A percentile compares a stretch with the other conserved stretches of the same genome.
These are phyloP conservation scores for Botrytis tulipae DNA, from an alignment of 2,329 filamentous ascomycete genomes.

Conservation along the genomic window DNA sequence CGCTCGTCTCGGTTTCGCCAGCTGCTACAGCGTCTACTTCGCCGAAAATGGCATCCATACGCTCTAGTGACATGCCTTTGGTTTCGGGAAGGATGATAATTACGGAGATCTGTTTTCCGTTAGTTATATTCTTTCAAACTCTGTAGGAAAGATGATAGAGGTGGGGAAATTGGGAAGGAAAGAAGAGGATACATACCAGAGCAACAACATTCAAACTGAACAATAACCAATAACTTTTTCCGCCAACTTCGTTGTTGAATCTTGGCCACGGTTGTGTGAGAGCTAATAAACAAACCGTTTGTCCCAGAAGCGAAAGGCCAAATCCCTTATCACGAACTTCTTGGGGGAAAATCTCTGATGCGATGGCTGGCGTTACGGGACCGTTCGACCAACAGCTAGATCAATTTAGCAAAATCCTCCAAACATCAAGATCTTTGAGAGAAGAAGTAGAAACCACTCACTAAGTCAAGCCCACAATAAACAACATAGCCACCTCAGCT, in stretches of 20 bases:
- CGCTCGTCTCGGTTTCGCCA: slow-evolving; percentile 36
- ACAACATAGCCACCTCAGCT: slow-evolving; percentile 44
- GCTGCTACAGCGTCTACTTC: slow-evolving; percentile 32
- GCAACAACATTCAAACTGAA: slow-evolving; percentile 42
- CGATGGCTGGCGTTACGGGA: slow-evolving; percentile 41
- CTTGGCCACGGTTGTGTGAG: slow-evolving; percentile 44
- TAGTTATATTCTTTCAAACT: neutral
- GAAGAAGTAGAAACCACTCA: slow-evolving; percentile 31
- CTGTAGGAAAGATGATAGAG: neutral
- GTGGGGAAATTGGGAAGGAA: neutral
- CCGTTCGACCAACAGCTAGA: slow-evolving; percentile 39
- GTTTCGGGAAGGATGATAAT: slow-evolving; percentile 55
- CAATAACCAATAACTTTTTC: slow-evolving; percentile 43
- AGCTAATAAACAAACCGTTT: slow-evolving; percentile 42
- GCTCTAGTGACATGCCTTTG: slow-evolving; percentile 51
- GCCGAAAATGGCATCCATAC: slow-evolving; percentile 54
- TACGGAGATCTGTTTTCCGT: slow-evolving; percentile 42
- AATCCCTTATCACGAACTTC: slow-evolving; percentile 45
- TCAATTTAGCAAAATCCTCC: neutral
- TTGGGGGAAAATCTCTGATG: slow-evolving; percentile 43
- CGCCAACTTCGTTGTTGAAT: slow-evolving; percentile 42
- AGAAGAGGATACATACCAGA: slow-evolving; percentile 27
- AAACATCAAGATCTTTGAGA: neutral
- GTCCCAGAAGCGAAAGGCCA: slow-evolving; percentile 40
- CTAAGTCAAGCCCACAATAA: slow-evolving; percentile 45